A percentile compares a stretch with the other conserved stretches of the same genome.
These are phyloP conservation scores for Pythium aristosporum DNA, from an alignment of 352 stramenopile genomes.

Conservation along the genomic window DNA sequence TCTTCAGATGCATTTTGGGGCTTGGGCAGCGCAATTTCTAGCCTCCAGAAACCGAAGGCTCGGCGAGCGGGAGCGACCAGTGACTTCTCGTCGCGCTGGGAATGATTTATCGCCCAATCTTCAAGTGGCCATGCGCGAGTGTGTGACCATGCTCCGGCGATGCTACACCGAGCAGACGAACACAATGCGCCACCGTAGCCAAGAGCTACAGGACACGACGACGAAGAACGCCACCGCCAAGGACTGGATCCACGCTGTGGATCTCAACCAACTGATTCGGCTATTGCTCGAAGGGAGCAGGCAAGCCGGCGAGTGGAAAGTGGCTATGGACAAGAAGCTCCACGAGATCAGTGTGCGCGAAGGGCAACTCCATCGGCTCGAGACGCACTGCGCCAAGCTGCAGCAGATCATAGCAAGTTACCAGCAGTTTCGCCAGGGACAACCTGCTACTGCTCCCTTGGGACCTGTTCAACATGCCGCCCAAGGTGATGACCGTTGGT, in stretches of 20 bases:
- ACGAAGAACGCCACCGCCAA: not conserved
- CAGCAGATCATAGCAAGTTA: constrained; percentile 38
- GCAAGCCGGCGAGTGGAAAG: constrained; percentile 47
- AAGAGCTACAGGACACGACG: not conserved
- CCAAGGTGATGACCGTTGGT: not conserved
- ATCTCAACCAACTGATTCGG: constrained; percentile 10
- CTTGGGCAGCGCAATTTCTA: not conserved
- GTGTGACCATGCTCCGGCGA: constrained; percentile 6
- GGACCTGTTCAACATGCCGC: not conserved
- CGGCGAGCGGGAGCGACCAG: not conserved
- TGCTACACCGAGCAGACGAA: not conserved
- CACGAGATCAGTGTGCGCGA: constrained; percentile 43
- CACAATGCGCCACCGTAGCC: not conserved
- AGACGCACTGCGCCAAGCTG: constrained; percentile 44
- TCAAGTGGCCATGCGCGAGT: constrained; percentile 12
- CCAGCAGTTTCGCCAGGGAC: not conserved
- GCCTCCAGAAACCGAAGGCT: not conserved
- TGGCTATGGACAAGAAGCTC: constrained; percentile 44
- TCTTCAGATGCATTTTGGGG: not conserved
- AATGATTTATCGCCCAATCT: not conserved
- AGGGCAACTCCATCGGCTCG: constrained; percentile 40
- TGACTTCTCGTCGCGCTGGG: not conserved
- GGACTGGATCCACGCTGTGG: not conserved
- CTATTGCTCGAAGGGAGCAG: constrained; percentile 39
- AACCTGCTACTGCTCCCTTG: not conserved